Evolutionary conservation across 192 early-diverging fungal species (phyloP).

Genomic region (Physocladia obscura): DNA sequence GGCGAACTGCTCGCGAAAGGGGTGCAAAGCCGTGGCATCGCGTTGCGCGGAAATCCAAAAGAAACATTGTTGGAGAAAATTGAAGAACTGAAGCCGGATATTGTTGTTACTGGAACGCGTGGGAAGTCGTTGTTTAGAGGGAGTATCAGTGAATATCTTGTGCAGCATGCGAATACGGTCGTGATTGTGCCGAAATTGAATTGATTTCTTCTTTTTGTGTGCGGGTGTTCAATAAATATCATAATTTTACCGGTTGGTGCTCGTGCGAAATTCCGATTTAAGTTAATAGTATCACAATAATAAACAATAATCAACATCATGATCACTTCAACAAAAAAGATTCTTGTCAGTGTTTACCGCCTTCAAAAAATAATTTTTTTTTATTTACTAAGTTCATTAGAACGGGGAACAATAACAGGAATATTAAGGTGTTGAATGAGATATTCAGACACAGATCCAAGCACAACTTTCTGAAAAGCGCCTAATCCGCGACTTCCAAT

Average conservation of each 20-base stretch:
- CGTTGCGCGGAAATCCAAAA: conserved; percentile 46
- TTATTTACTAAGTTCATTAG: not conserved
- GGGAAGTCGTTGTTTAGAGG: conserved; percentile 36
- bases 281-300: not conserved
- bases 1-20: not conserved
- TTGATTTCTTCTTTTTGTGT: no score
- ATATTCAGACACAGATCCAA: conserved; percentile 28
- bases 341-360: no score
- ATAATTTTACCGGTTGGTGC: no score
- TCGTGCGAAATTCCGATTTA: not conserved
- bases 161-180: conserved; percentile 29
- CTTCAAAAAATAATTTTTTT: not conserved
- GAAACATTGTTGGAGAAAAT: conserved; percentile 30
- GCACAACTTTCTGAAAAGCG: conserved; percentile 46
- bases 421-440: not conserved
- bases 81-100: conserved; percentile 24
- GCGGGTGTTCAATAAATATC: no score
- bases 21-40: conserved; percentile 27
- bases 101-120: conserved; percentile 23
- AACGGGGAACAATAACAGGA: conserved; percentile 8
- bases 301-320: not conserved
- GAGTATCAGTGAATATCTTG: conserved; percentile 27
- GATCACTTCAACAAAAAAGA: no score
- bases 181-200: conserved; percentile 25
- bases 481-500: conserved; percentile 61